phyloP scores from a whole-genome alignment of 306 rosid species.

The Elaeagnus macrophylla region DNA sequence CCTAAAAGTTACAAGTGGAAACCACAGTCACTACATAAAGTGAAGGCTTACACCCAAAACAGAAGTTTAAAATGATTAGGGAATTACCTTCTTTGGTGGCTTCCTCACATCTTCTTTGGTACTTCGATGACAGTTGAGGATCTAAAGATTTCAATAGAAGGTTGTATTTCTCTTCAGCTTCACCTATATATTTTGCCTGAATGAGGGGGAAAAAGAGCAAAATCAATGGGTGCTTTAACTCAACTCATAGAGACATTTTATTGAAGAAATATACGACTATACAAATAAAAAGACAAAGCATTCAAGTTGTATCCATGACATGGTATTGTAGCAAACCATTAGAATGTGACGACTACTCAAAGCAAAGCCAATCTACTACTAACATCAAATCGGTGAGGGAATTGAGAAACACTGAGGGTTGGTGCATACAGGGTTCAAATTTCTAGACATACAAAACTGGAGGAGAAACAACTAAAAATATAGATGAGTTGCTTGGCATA shows the following conservation, averaged over 20 bases:
- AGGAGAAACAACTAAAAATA: not conserved
- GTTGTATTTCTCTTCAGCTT: conserved; percentile 72
- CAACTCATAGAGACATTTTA: no score
- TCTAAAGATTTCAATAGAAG: conserved; percentile 46
- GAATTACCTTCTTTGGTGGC: conserved; percentile 79
- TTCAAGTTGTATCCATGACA: no score
- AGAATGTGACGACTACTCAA: no score
- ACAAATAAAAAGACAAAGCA: no score
- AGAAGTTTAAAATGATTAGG: conserved; percentile 7
- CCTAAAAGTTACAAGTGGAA: conserved; percentile 28
- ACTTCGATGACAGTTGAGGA: conserved; percentile 52
- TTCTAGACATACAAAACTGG: not conserved
- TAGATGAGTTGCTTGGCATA: conserved; percentile 12
- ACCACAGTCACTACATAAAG: not conserved
- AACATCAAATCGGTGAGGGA: no score
- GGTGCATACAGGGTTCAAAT: not conserved
- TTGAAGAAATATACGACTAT: no score
- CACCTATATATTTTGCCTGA: conserved; percentile 70
- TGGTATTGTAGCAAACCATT: no score
- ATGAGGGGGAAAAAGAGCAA: not conserved
- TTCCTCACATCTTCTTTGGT: conserved; percentile 79
- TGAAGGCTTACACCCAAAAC: conserved; percentile 1
- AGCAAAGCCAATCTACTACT: no score
- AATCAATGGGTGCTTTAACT: not conserved
- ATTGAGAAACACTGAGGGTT: not conserved